Conservation (phyloP, 2,329 filamentous ascomycete species). For the Laburnicola sp. region DNA sequence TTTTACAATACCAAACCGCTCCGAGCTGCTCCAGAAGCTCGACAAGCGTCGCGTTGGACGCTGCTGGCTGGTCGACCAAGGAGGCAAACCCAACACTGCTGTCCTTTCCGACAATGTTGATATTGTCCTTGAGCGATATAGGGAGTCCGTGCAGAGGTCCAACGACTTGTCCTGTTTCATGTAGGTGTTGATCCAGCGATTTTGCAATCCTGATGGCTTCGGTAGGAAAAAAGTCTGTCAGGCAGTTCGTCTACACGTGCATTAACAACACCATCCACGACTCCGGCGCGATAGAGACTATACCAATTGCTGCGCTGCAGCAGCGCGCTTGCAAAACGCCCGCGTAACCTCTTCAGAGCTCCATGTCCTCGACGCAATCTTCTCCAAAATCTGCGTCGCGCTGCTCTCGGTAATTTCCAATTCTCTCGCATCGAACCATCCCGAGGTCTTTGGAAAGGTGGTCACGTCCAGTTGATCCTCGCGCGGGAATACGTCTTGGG, state of each 20-base stretch:
- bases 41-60: conserved; percentile 60
- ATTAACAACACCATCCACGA: conserved; percentile 3
- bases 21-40: conserved; percentile 62
- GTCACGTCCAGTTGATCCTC: conserved; percentile 60
- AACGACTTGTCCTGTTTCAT: conserved; percentile 50
- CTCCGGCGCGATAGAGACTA: not conserved
- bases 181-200: conserved; percentile 56
- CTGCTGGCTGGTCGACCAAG: conserved; percentile 62
- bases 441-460: conserved; percentile 58
- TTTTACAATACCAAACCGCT: conserved; percentile 70
- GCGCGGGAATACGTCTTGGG: conserved; percentile 57
- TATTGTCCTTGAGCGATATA: conserved; percentile 71
- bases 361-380: conserved; percentile 50
- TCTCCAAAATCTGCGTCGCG: conserved; percentile 47
- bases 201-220: conserved; percentile 57
- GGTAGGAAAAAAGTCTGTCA: conserved; percentile 61
- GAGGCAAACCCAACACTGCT: conserved; percentile 66
- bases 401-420: conserved; percentile 54
- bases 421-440: conserved; percentile 61
- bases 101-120: conserved; percentile 64
- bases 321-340: conserved; percentile 59
- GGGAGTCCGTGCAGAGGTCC: conserved; percentile 71
- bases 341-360: conserved; percentile 56
- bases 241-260: conserved; percentile 57
- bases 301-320: conserved; percentile 60